Conservation (phyloP, 306 rosid genomes). For the Quercus parvula region DNA sequence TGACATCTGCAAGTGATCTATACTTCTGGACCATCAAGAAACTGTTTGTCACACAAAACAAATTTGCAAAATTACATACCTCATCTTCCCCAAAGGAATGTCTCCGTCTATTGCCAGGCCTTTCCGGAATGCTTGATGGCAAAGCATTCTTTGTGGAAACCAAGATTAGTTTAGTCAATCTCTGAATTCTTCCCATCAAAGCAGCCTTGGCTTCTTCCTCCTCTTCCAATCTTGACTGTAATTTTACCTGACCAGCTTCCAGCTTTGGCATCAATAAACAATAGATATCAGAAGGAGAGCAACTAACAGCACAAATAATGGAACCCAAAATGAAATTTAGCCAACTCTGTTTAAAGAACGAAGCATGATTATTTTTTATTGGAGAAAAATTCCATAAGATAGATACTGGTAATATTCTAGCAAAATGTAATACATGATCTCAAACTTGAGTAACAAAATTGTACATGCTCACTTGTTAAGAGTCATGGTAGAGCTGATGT, state of each 20-base stretch:
- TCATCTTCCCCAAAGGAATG: constrained; percentile 96
- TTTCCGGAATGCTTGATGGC: constrained; percentile 58
- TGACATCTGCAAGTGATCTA: constrained; percentile 7
- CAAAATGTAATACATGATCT: not conserved
- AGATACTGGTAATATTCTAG: not conserved
- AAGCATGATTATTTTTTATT: not conserved
- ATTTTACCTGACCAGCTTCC: constrained; percentile 84
- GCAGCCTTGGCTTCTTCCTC: constrained; percentile 94
- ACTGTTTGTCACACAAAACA: constrained; percentile 6
- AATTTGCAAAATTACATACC: constrained; percentile 39
- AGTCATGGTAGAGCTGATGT: not conserved
- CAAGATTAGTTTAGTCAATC: constrained; percentile 76
- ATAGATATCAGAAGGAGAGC: constrained; percentile 17
- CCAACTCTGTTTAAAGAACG: not conserved
- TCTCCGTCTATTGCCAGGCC: constrained; percentile 61
- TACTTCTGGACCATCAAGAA: not conserved
- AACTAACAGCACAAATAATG: constrained; percentile 11
- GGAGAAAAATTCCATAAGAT: not conserved
- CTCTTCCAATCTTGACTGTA: constrained; percentile 82
- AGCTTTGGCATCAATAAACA: constrained; percentile 53
- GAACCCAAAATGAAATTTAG: not conserved
- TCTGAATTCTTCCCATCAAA: constrained; percentile 86
- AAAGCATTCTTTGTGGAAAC: constrained; percentile 72
- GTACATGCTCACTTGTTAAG: not conserved
- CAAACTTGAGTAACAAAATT: not conserved